These are phyloP conservation scores for Aphanocladium album DNA, from an alignment of 2,329 filamentous ascomycete genomes.

Conservation along the genomic window DNA sequence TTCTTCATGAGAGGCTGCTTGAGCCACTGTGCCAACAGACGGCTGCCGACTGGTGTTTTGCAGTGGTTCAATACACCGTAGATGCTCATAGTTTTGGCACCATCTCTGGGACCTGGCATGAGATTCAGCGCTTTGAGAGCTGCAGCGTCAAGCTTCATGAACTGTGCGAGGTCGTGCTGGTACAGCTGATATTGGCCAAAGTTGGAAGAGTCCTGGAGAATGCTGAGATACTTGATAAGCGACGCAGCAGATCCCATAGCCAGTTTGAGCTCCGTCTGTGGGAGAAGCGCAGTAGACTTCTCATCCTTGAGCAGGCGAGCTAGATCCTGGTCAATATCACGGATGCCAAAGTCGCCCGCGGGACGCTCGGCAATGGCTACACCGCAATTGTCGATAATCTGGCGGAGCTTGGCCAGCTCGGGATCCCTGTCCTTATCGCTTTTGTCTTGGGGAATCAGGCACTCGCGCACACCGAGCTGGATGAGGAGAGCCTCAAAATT, in stretches of 20 bases:
- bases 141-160: conserved; percentile 96
- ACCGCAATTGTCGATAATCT: conserved; percentile 88
- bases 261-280: conserved; percentile 87
- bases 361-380: conserved; percentile 82
- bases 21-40: conserved; percentile 89
- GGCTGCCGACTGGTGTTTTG: conserved; percentile 90
- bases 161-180: conserved; percentile 93
- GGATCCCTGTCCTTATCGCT: conserved; percentile 80
- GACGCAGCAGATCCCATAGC: conserved; percentile 94
- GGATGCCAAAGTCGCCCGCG: conserved; percentile 71
- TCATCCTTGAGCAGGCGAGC: conserved; percentile 85
- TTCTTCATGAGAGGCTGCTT: conserved; percentile 96
- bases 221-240: conserved; percentile 87
- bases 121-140: conserved; percentile 91
- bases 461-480: conserved; percentile 92
- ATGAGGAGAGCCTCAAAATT: conserved; percentile 97
- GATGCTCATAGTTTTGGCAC: conserved; percentile 95
- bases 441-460: conserved; percentile 75
- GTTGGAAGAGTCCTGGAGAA: conserved; percentile 86
- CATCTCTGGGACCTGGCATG: conserved; percentile 92
- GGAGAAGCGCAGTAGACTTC: conserved; percentile 66
- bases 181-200: conserved; percentile 97
- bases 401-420: conserved; percentile 78
- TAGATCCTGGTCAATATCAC: conserved; percentile 94
- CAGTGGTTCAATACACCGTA: conserved; percentile 94